These are phyloP conservation scores for Exserohilum rostratum DNA, from an alignment of 2,329 filamentous ascomycete genomes.

Conservation along the genomic window DNA sequence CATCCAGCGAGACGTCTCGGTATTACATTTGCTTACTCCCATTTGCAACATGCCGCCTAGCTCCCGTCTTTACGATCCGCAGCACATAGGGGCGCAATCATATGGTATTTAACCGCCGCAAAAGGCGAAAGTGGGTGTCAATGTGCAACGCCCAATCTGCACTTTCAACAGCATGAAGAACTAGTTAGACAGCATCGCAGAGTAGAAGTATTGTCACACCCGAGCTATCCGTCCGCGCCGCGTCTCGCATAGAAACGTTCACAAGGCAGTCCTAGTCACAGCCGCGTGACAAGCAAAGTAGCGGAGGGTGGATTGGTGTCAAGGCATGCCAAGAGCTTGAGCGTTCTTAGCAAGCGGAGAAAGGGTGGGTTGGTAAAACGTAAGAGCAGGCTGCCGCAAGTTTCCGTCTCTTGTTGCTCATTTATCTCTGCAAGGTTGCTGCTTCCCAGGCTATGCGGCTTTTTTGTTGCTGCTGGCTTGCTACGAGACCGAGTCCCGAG, in stretches of 20 bases:
- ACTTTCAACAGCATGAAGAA: not conserved
- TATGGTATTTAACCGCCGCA: too few species aligned
- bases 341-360: conserved; percentile 15
- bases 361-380: conserved; percentile 10
- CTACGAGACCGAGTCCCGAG: not conserved
- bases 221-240: not conserved
- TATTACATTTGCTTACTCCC: not conserved
- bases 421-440: not conserved
- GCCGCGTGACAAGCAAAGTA: conserved; percentile 1
- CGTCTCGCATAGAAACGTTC: not conserved
- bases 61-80: not conserved
- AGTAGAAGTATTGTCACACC: not conserved
- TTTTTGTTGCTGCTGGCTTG: not conserved
- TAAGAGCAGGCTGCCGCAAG: not conserved
- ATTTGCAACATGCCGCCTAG: not conserved
- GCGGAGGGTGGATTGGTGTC: conserved; percentile 8
- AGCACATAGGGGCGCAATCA: not conserved
- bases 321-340: conserved; percentile 13
- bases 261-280: not conserved
- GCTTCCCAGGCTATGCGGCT: not conserved
- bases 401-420: not conserved
- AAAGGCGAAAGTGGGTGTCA: too few species aligned
- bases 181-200: not conserved
- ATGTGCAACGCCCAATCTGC: too few species aligned
- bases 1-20: not conserved